Evolutionary conservation across 352 stramenopile genomes (phyloP).

Genomic region (Peronospora farinosa): DNA sequence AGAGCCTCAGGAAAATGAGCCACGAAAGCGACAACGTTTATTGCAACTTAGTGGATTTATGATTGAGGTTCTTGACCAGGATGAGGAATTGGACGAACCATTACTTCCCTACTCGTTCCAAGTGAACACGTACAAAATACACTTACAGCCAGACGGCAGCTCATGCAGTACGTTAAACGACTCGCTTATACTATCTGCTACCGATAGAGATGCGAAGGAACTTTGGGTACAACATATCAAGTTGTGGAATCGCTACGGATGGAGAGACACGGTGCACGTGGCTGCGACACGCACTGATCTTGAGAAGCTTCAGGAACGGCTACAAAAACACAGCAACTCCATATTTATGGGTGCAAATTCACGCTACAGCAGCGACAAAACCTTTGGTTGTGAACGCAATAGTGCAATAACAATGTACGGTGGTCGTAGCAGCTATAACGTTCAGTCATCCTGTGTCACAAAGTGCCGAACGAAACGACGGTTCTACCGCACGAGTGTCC

Average conservation of each 20-base stretch:
- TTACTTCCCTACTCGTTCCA: conserved; percentile 55
- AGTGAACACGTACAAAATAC: conserved; percentile 55
- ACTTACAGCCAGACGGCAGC: conserved; percentile 25
- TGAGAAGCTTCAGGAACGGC: conserved; percentile 32
- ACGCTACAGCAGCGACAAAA: conserved; percentile 26
- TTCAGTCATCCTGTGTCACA: conserved; percentile 15
- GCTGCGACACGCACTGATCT: conserved; percentile 33
- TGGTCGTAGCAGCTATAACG: conserved; percentile 14
- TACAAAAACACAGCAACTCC: conserved; percentile 12
- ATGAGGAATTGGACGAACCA: conserved; percentile 33
- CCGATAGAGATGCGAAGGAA: conserved; percentile 37
- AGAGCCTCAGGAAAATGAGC: conserved; percentile 15
- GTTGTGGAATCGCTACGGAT: conserved; percentile 65
- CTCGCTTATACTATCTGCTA: conserved; percentile 48
- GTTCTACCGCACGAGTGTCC: conserved; percentile 45
- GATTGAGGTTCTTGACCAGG: conserved; percentile 52
- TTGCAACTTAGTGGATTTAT: conserved; percentile 56
- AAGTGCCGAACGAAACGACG: conserved; percentile 34
- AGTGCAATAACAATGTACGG: conserved; percentile 18
- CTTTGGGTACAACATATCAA: conserved; percentile 63
- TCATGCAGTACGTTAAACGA: conserved; percentile 34
- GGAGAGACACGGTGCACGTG: conserved; percentile 48
- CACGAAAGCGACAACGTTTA: conserved; percentile 27
- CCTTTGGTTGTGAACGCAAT: conserved; percentile 21
- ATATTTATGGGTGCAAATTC: conserved; percentile 2